Percentiles rank a stretch among this genome's conserved stretches.
Conservation (phyloP, 768 basidiomycete species). For the Tulasnella sp. region DNA sequence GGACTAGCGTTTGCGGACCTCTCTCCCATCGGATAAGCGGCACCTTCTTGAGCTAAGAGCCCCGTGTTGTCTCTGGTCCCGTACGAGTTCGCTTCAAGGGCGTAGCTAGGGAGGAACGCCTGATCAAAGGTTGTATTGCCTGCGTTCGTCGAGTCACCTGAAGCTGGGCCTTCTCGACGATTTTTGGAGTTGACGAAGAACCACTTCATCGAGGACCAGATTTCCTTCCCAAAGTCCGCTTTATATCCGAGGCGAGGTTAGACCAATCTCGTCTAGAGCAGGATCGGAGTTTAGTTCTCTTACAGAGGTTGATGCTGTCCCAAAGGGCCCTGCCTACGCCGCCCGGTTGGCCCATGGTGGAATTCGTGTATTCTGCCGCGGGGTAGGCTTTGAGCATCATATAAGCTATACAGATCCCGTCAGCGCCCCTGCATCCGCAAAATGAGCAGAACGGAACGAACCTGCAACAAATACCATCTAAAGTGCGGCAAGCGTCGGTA, state of each 20-base stretch:
- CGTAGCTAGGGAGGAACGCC: neutral
- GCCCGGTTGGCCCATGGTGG: conserved; percentile 32
- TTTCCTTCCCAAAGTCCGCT: conserved; percentile 69
- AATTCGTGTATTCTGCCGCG: conserved; percentile 54
- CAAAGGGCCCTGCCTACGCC: conserved; percentile 57
- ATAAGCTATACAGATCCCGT: conserved; percentile 32
- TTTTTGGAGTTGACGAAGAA: conserved; percentile 45
- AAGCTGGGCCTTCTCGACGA: neutral
- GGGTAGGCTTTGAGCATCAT: conserved; percentile 81
- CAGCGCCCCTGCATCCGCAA: neutral
- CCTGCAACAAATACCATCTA: conserved; percentile 80
- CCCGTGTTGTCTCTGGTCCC: neutral
- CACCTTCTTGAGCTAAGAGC: neutral
- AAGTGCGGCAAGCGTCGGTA: neutral
- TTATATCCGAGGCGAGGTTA: neutral
- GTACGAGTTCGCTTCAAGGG: neutral
- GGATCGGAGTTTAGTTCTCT: conserved; percentile 27
- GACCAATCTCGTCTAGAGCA: neutral
- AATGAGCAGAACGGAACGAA: neutral
- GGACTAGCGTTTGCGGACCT: neutral
- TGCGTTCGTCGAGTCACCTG: neutral
- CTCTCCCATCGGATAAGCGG: neutral
- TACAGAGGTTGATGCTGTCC: conserved; percentile 56
- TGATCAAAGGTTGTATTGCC: neutral
- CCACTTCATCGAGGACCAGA: conserved; percentile 56